Evolutionary conservation across 2,329 filamentous ascomycete species (phyloP), one percentile per base, ranked within the genome.

Genomic region (Fusarium beomiforme): DNA sequence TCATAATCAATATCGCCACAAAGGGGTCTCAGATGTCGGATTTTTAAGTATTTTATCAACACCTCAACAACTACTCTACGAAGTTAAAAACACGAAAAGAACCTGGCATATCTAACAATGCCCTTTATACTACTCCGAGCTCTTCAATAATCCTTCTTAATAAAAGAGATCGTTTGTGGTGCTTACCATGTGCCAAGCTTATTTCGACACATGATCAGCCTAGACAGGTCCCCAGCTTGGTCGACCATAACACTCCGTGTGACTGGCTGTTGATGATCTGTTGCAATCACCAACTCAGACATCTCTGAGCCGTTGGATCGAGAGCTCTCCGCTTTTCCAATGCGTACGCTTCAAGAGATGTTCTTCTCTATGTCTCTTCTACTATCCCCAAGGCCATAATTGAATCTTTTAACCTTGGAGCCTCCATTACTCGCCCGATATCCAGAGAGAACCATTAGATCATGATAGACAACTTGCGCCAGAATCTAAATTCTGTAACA

Each of bases 221-320:
- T 49, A 58, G 67, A 71, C 55, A 71, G 68, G 58, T 70, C 58
- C 65, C 56, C 42, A 57, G 69, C 57, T 74, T 59, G 67, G 61
- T 72, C 67, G 46, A 67, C 73, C 57, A 71, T 61, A 50, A 56
- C 53, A 59, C 46, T 46, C 56, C 26, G 64, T 54, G 68, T 64
- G 63, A 75, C 75, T 76, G 74, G 74, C 65, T 69, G 59, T 61
- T 58, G 49, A 42, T 58, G 46, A 57, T 65, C 55, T 70, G 42
- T 55, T 68, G 62, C 60, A 70, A 67, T 58, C 70, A 73, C 26
- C 70, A 73, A 36, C 62, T 73, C 56, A 63, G 70, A 70, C 62
- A 66, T 69, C 54, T 60, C 59, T 64, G 49, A 59, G 64, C 59
- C 54, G 65, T 53, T 61, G 53, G 70, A 65, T 62, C 64, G 33